phyloP scores from a whole-genome alignment of 768 basidiomycete genomes.

The Imleria badia region DNA sequence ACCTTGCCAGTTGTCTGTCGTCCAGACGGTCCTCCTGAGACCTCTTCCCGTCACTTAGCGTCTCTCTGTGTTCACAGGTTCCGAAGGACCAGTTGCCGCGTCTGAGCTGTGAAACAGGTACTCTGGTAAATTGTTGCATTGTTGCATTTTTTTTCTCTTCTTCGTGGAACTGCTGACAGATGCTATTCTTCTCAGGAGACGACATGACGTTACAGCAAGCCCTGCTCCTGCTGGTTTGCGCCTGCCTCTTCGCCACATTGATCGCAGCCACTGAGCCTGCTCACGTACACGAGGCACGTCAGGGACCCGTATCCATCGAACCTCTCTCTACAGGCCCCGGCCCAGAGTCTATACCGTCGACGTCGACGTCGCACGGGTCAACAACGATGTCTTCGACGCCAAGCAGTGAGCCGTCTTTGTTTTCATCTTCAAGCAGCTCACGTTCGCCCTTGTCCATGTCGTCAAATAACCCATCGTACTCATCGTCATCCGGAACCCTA shows the following conservation, averaged over 20 bases:
- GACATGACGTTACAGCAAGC: slow-evolving; percentile 14
- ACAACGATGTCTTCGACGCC: slow-evolving; percentile 16
- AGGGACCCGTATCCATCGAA: slow-evolving; percentile 5
- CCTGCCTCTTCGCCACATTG: slow-evolving; percentile 14
- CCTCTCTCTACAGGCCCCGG: slow-evolving; percentile 2
- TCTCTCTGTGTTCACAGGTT: background rate
- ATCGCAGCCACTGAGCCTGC: slow-evolving; percentile 14
- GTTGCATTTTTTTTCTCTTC: background rate
- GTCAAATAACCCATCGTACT: background rate
- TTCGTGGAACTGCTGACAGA: background rate
- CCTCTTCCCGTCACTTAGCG: background rate
- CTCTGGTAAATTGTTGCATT: background rate
- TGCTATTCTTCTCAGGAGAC: background rate
- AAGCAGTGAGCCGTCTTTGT: slow-evolving; percentile 13
- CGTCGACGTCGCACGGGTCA: background rate
- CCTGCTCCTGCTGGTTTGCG: background rate
- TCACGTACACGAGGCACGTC: slow-evolving; percentile 21
- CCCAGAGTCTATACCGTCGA: slow-evolving; percentile 8
- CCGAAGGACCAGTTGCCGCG: background rate
- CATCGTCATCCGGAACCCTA: slow-evolving; percentile 4
- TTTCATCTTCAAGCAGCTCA: slow-evolving; percentile 7
- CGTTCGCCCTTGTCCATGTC: background rate
- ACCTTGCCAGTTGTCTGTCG: background rate
- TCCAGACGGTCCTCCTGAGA: background rate
- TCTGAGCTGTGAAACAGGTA: background rate